These are phyloP conservation scores for Penicillium sp. DNA, from an alignment of 2,329 filamentous ascomycete genomes.

Conservation along the genomic window DNA sequence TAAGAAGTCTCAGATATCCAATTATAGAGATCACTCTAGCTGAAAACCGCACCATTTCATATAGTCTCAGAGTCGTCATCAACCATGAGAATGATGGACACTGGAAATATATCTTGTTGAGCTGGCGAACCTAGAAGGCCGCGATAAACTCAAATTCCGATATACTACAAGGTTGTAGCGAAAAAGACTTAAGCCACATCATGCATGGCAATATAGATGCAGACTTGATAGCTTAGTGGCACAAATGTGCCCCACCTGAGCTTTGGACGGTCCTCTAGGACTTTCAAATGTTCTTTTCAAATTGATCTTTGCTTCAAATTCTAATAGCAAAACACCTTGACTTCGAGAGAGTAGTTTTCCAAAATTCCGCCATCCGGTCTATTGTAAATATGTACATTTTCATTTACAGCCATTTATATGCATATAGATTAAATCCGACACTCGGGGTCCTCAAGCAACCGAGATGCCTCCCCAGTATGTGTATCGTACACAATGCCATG, in stretches of 20 bases:
- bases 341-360: neutral
- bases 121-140: too few relatives aligned
- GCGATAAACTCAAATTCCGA: too few relatives aligned
- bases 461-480: conserved; percentile 1
- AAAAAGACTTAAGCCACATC: neutral
- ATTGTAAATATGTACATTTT: neutral
- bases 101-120: too few relatives aligned
- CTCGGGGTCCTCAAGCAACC: conserved; percentile 5
- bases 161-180: neutral
- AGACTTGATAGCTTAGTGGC: neutral
- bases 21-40: neutral
- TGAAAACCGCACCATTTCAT: neutral
- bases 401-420: neutral
- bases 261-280: neutral
- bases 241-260: neutral
- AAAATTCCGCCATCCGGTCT: neutral
- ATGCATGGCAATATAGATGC: neutral
- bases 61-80: too few relatives aligned
- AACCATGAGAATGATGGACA: too few relatives aligned
- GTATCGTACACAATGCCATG: conserved; percentile 22
- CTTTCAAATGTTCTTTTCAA: too few relatives aligned
- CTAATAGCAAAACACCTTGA: too few relatives aligned
- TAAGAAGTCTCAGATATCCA: neutral
- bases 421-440: neutral
- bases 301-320: too few relatives aligned